phyloP scores from a whole-genome alignment of 2,329 filamentous ascomycete genomes.

The Neonectria ditissima region DNA sequence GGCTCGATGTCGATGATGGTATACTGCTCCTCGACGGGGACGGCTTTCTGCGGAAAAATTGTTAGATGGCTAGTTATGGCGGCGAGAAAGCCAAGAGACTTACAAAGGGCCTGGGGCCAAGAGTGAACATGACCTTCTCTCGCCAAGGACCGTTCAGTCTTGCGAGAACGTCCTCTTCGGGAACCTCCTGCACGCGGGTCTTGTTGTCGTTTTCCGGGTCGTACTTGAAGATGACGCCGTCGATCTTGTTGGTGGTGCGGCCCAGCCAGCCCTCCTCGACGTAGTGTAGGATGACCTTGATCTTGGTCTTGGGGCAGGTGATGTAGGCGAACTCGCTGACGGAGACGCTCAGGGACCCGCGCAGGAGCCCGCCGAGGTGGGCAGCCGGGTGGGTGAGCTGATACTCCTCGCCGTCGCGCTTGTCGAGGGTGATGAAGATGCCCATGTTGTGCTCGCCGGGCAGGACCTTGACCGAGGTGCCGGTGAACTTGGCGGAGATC shows the following conservation, averaged over 20 bases:
- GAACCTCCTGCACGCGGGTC: constrained; percentile 84
- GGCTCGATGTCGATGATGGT: constrained; percentile 91
- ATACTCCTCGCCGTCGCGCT: constrained; percentile 87
- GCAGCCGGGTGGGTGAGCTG: constrained; percentile 96
- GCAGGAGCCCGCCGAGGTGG: constrained; percentile 86
- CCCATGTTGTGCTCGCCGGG: constrained; percentile 95
- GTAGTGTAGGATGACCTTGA: constrained; percentile 94
- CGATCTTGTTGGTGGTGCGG: constrained; percentile 89
- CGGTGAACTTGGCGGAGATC: constrained; percentile 97
- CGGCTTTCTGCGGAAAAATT: constrained; percentile 48
- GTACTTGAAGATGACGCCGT: constrained; percentile 91
- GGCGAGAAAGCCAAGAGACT: constrained; percentile 47
- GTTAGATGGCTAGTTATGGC: constrained; percentile 9
- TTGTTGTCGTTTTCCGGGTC: constrained; percentile 88
- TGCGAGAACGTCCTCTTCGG: constrained; percentile 84
- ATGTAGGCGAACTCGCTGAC: constrained; percentile 92
- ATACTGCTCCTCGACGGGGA: constrained; percentile 70
- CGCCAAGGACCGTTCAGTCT: constrained; percentile 90
- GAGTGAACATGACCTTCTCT: constrained; percentile 71
- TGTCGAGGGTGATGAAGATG: constrained; percentile 90
- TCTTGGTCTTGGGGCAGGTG: constrained; percentile 87
- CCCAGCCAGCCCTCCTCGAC: constrained; percentile 95
- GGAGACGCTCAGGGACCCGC: constrained; percentile 88
- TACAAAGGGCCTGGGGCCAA: constrained; percentile 72
- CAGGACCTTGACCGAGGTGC: constrained; percentile 90